Base-by-base conservation (phyloP, 2,329 filamentous ascomycete species). In the Zarea fungicola region DNA sequence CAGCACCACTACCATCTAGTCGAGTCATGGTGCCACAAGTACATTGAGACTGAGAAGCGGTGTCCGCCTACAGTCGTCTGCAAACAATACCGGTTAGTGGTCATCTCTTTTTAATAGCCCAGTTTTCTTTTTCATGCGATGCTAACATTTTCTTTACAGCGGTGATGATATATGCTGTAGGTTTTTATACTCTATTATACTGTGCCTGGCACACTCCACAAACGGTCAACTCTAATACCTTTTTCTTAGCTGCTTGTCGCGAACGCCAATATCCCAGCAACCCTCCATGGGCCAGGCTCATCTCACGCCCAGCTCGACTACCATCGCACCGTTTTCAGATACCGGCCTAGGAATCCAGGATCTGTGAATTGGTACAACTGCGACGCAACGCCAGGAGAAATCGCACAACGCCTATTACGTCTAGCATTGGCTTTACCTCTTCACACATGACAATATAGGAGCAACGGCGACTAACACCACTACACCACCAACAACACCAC, bases 1-100 rank as follows among this genome's bases (percentile, higher is more conserved):
- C 68, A 74, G 54, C 67, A 69, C 47, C 73, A 77, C 60, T 75
- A 74, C 64, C 75, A 77, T 54, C 60, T 71, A 53, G 70, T 72
- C 49, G 69, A 71, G 52, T 71, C 69, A 22, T 73, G 70, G 70
- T 73, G 70, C 44, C 62, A 65, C 49, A 70, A 70, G 53, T 73
- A 73, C 48, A 72, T 71, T 49, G 66, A 67, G 56, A 72, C 69
- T 10, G 67, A 69, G 53, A 65, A 65, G 51, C 63, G 70, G 53
- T 73, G 70, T 52, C 65, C 66, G 28, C 69, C 69, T 7, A 69
- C 60, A 6, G 67, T 73, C 34, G 69, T 71, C 32, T 71, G 70
- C 62, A 72, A 70, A 50, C 68, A 72, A 54, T 73, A 71, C 58
- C 70, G 70, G 69, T 72, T 52, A 60, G 66, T 32, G 3, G 4